Conservation (phyloP, 129 eudicot species). For the Lonicera japonica region DNA sequence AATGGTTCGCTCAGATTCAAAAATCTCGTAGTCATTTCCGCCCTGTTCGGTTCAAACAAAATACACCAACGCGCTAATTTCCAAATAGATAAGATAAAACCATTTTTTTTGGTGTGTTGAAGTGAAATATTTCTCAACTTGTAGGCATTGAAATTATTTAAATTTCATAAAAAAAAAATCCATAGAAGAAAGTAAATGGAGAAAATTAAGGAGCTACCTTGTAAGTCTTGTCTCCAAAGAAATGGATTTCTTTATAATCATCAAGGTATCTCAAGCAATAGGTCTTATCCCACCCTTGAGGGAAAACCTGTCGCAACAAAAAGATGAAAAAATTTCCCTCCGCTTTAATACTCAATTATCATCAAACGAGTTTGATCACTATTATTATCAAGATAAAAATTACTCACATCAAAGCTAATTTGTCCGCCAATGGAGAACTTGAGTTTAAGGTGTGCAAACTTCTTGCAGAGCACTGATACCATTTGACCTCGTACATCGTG, state of each 20-base stretch:
- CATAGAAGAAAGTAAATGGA: not conserved
- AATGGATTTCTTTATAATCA: constrained; percentile 79
- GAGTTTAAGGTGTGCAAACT: constrained; percentile 77
- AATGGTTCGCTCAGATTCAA: constrained; percentile 63
- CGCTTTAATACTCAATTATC: not conserved
- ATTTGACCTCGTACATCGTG: constrained; percentile 71
- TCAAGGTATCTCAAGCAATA: constrained; percentile 88
- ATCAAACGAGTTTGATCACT: not conserved
- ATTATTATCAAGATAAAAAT: constrained; percentile 4
- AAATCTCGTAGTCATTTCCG: constrained; percentile 91
- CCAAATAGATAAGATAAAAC: too few species aligned
- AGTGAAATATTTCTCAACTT: too few species aligned
- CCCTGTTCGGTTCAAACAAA: constrained; percentile 49
- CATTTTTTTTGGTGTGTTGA: not conserved
- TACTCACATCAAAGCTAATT: constrained; percentile 93
- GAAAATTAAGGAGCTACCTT: constrained; percentile 33
- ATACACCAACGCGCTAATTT: not conserved
- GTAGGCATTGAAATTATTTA: not conserved
- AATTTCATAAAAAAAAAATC: too few species aligned
- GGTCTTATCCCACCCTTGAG: constrained; percentile 97
- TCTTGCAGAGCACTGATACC: constrained; percentile 84
- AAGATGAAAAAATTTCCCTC: not conserved
- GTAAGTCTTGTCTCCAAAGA: constrained; percentile 97
- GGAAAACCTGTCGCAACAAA: constrained; percentile 61
- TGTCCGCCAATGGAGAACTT: constrained; percentile 95